Evolutionary conservation across 2,329 filamentous ascomycete genomes (phyloP).

Genomic region (Triangularia setosa): DNA sequence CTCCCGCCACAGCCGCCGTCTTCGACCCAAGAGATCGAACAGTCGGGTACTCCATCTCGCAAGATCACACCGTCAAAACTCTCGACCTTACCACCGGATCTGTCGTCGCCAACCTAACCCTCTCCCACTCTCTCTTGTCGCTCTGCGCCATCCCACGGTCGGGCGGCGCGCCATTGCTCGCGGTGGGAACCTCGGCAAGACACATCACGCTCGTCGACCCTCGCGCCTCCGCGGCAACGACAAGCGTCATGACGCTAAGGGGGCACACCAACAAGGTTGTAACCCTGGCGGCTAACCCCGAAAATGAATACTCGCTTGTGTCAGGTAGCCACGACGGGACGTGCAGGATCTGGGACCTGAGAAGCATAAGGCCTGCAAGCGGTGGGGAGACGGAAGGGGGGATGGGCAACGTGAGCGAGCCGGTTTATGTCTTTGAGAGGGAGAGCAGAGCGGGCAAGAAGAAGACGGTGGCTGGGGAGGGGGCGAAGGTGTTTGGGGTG

Average conservation of each 20-base stretch:
- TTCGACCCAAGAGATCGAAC: conserved; percentile 84
- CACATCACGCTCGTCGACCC: conserved; percentile 95
- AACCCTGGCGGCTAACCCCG: conserved; percentile 47
- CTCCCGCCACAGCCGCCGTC: conserved; percentile 71
- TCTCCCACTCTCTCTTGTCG: conserved; percentile 77
- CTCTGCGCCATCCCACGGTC: conserved; percentile 67
- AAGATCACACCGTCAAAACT: conserved; percentile 86
- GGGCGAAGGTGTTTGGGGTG: conserved; percentile 85
- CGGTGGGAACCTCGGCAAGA: conserved; percentile 75
- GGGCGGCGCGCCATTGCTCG: conserved; percentile 53
- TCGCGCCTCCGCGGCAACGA: conserved; percentile 68
- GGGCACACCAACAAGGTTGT: conserved; percentile 77
- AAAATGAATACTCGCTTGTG: conserved; percentile 76
- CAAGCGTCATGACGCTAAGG: conserved; percentile 83
- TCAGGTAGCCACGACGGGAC: conserved; percentile 91
- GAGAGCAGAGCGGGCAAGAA: conserved; percentile 66
- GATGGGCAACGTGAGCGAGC: conserved; percentile 61
- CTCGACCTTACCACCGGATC: conserved; percentile 81
- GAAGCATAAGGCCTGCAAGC: conserved; percentile 59
- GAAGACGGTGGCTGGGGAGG: conserved; percentile 68
- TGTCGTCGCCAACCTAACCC: conserved; percentile 77
- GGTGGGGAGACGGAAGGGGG: conserved; percentile 52
- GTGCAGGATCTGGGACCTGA: conserved; percentile 89
- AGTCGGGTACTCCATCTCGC: conserved; percentile 85
- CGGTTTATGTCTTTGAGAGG: conserved; percentile 70